Conservation (phyloP, 208 protist genomes). For the Phytomonas sp. region DNA sequence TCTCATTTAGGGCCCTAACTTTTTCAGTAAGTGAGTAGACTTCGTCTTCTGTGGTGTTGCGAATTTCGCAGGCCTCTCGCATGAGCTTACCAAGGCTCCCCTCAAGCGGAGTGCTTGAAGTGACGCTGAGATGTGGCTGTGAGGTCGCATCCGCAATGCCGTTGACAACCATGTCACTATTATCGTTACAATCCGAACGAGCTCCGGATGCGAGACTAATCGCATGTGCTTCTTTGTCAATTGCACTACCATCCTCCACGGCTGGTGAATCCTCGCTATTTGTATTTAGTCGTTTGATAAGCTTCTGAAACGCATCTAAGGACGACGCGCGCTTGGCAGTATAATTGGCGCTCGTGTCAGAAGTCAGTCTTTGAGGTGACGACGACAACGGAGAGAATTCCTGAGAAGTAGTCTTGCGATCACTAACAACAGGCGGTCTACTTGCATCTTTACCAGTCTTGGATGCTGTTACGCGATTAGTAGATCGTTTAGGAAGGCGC, state of each 20-base stretch:
- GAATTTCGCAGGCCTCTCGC: slow-evolving; percentile 45
- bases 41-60: slow-evolving; percentile 53
- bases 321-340: not conserved
- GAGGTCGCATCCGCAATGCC: not conserved
- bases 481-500: not conserved
- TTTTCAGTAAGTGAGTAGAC: slow-evolving; percentile 69
- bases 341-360: not conserved
- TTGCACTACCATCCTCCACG: not conserved
- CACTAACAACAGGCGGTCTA: not conserved
- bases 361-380: not conserved
- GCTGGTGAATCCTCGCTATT: not conserved
- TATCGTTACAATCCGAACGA: not conserved
- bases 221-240: not conserved
- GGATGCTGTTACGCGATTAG: not conserved
- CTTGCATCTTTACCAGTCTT: not conserved
- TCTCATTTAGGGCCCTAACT: slow-evolving; percentile 60
- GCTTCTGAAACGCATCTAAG: not conserved
- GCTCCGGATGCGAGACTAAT: not conserved
- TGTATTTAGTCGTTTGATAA: not conserved
- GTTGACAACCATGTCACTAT: not conserved
- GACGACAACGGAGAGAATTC: not conserved
- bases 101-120: slow-evolving; percentile 12
- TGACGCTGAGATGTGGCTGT: not conserved
- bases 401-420: not conserved
- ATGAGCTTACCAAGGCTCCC: slow-evolving; percentile 42